Evolutionary conservation across 1,284 basidiomycete genomes (phyloP).

Genomic region (Sporisorium graminicola): DNA sequence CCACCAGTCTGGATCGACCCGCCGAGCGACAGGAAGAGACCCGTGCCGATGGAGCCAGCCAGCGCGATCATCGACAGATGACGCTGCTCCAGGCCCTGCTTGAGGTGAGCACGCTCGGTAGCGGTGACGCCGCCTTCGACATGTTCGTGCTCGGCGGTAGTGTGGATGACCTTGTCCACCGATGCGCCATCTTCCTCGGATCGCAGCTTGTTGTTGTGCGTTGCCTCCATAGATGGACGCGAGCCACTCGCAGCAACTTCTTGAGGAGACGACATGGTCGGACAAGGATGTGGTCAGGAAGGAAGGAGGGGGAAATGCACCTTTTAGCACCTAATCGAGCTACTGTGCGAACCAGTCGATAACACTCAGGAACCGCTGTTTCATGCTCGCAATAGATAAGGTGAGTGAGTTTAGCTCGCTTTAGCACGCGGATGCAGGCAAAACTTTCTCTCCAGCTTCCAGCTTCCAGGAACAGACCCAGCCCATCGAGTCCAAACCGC

Average conservation of each 20-base stretch:
- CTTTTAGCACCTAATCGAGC: not conserved
- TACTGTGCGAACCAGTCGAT: not conserved
- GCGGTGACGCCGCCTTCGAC: constrained; percentile 23
- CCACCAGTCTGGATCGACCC: constrained; percentile 54
- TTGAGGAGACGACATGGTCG: constrained; percentile 12
- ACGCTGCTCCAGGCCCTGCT: constrained; percentile 51
- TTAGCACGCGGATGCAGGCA: not conserved
- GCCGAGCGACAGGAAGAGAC: constrained; percentile 55
- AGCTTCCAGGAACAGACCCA: too few relatives aligned
- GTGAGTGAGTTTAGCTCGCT: not conserved
- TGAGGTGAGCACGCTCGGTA: constrained; percentile 35
- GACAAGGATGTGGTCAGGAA: constrained; percentile 6
- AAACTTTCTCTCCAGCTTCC: too few relatives aligned
- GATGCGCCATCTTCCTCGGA: constrained; percentile 32
- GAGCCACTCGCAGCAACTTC: constrained; percentile 5
- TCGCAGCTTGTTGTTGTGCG: constrained; percentile 39
- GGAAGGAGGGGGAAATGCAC: not conserved
- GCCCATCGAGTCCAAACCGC: not conserved
- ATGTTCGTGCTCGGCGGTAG: constrained; percentile 3
- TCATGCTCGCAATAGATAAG: constrained; percentile 4
- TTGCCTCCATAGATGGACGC: constrained; percentile 19
- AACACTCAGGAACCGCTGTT: not conserved
- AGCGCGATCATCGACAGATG: constrained; percentile 61
- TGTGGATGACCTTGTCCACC: constrained; percentile 14
- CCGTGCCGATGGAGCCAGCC: constrained; percentile 59